Evolutionary conservation across 2,329 filamentous ascomycete genomes (phyloP).

Genomic region (Dryadomyces quercus-mongolicae): DNA sequence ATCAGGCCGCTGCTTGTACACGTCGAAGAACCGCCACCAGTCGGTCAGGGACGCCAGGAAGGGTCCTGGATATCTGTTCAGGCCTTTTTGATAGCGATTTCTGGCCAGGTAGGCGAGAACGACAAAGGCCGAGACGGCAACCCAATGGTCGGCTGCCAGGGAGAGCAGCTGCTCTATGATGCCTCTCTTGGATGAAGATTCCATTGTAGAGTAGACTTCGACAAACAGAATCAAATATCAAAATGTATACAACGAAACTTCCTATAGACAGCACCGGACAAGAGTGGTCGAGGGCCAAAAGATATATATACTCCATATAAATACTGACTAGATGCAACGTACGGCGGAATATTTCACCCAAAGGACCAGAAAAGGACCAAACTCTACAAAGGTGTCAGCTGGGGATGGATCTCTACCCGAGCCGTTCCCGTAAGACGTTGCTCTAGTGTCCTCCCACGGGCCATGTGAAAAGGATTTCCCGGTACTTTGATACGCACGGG

Average conservation of each 20-base stretch:
- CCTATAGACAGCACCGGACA: too few relatives aligned
- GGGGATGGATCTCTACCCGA: too few relatives aligned
- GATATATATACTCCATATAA: not conserved
- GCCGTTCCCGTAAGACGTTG: not conserved
- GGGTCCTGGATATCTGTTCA: conserved; percentile 63
- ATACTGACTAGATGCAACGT: too few relatives aligned
- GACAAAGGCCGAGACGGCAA: conserved; percentile 20
- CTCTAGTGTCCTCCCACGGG: too few relatives aligned
- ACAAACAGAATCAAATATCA: not conserved
- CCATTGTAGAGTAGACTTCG: not conserved
- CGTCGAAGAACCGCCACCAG: conserved; percentile 64
- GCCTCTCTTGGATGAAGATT: conserved; percentile 8
- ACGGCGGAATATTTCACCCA: too few relatives aligned
- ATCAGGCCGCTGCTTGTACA: conserved; percentile 52
- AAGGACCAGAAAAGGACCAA: too few relatives aligned
- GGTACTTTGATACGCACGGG: too few relatives aligned
- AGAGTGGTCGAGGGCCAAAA: too few relatives aligned
- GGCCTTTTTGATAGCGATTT: conserved; percentile 41
- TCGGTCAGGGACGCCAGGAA: conserved; percentile 56
- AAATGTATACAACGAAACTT: too few relatives aligned
- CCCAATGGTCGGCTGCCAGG: conserved; percentile 30
- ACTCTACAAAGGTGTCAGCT: too few relatives aligned
- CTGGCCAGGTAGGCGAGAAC: conserved; percentile 29
- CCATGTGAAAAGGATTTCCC: too few relatives aligned
- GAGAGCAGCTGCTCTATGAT: conserved; percentile 23